Percentiles rank a stretch among this genome's conserved stretches.
These are phyloP conservation scores for Leccinum huronense DNA, from an alignment of 1,284 basidiomycete genomes.

Conservation along the genomic window DNA sequence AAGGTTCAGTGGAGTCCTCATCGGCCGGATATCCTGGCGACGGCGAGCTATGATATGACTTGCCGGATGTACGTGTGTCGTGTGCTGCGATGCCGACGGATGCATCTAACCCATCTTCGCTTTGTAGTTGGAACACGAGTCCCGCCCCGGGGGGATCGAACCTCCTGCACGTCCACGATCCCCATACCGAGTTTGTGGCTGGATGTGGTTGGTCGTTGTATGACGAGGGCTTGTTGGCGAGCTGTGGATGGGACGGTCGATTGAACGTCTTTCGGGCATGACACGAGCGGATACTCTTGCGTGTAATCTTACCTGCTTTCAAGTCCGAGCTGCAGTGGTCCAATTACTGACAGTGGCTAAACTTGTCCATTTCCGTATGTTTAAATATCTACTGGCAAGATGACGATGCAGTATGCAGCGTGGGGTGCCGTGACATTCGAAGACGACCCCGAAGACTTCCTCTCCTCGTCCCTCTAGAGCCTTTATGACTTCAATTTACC, in stretches of 20 bases:
- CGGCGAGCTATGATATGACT: constrained; percentile 95
- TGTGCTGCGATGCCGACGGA: neutral
- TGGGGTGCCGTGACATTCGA: constrained; percentile 5
- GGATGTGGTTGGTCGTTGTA: constrained; percentile 89
- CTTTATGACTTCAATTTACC: constrained; percentile 58
- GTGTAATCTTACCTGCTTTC: neutral
- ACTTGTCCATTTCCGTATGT: neutral
- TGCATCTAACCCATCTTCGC: constrained; percentile 1
- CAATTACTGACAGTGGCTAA: neutral
- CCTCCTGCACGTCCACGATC: constrained; percentile 71
- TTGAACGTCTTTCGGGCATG: constrained; percentile 72
- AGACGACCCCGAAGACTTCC: constrained; percentile 59
- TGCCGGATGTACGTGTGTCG: constrained; percentile 77
- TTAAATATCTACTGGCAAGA: neutral
- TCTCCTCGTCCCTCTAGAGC: constrained; percentile 56
- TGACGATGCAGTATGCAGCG: constrained; percentile 7
- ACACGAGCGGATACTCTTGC: constrained; percentile 5
- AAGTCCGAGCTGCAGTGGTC: neutral
- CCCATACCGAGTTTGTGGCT: constrained; percentile 94
- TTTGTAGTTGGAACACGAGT: constrained; percentile 59
- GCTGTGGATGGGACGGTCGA: constrained; percentile 88
- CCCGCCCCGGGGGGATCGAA: constrained; percentile 53
- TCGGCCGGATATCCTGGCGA: constrained; percentile 74
- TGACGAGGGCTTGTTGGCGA: constrained; percentile 82
- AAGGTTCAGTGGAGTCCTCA: constrained; percentile 82